Evolutionary conservation across 2,329 filamentous ascomycete genomes (phyloP).

Genomic region (Ascocoryne sarcoides): DNA sequence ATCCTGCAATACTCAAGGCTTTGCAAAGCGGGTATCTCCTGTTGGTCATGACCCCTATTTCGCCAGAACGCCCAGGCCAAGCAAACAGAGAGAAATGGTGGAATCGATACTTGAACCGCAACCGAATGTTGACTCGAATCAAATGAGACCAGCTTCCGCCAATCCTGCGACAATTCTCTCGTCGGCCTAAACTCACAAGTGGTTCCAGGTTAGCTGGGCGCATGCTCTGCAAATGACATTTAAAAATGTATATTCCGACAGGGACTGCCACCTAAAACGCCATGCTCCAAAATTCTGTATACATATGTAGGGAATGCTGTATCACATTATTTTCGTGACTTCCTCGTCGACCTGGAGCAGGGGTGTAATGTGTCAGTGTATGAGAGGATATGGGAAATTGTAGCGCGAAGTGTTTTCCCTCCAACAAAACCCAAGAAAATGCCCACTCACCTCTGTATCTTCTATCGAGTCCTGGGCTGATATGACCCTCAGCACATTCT

Average conservation of each 20-base stretch:
- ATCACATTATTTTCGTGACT: slow-evolving; percentile 31
- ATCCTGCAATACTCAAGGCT: no score
- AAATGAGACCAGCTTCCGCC: slow-evolving; percentile 5
- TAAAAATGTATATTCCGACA: slow-evolving; percentile 1
- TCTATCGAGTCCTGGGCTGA: slow-evolving; percentile 95
- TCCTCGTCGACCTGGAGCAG: slow-evolving; percentile 33
- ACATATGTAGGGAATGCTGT: slow-evolving; percentile 11
- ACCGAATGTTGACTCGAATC: no score
- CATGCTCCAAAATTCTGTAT: slow-evolving; percentile 14
- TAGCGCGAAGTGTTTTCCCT: not conserved
- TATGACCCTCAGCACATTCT: slow-evolving; percentile 94
- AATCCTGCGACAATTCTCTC: slow-evolving; percentile 10
- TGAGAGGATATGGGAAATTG: slow-evolving; percentile 30
- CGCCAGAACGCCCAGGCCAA: no score
- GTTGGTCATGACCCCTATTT: no score
- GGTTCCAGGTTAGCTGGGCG: slow-evolving; percentile 8
- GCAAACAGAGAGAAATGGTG: no score
- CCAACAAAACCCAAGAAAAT: slow-evolving; percentile 1
- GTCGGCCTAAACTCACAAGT: slow-evolving; percentile 10
- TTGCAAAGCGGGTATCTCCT: no score
- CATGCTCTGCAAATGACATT: slow-evolving; percentile 6
- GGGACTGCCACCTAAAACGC: slow-evolving; percentile 14
- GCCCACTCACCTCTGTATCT: slow-evolving; percentile 83
- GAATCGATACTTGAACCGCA: no score
- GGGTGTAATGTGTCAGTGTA: slow-evolving; percentile 46